Conservation (phyloP, 176 grass and related monocot genomes). For the Puccinellia tenuiflora region DNA sequence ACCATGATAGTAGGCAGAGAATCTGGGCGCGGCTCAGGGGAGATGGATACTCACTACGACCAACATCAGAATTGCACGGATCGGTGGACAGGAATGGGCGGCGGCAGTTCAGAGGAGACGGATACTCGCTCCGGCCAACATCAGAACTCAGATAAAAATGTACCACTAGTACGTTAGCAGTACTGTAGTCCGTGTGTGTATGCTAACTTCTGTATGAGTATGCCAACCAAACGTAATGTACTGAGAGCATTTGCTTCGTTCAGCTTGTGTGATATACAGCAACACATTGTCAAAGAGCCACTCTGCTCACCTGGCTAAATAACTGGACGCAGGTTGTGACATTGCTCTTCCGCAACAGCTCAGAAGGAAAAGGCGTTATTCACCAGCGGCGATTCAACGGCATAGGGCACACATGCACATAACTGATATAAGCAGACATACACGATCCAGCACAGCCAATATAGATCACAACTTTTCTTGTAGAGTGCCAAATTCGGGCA, state of each 20-base stretch:
- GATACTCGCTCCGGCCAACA: not conserved
- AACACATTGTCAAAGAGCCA: not conserved
- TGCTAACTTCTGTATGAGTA: constrained; percentile 20
- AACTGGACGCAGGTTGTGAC: not conserved
- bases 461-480: not conserved
- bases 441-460: not conserved
- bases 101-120: not conserved
- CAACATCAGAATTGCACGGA: constrained; percentile 19
- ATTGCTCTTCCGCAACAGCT: not conserved
- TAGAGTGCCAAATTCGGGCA: not conserved
- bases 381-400: not conserved
- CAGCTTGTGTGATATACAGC: not conserved
- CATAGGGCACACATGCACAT: not conserved
- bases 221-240: not conserved
- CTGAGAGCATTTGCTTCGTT: not conserved
- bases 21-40: not conserved
- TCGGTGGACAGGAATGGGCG: not conserved
- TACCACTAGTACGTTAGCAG: not conserved
- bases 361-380: not conserved
- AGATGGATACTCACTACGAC: constrained; percentile 27
- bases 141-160: constrained; percentile 2
- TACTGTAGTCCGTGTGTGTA: not conserved
- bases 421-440: not conserved
- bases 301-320: not conserved
- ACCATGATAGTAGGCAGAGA: not conserved